A percentile compares a stretch with the other conserved stretches of the same genome.
Conservation (phyloP, 2,329 filamentous ascomycete genomes). For the Fusarium nodosum region DNA sequence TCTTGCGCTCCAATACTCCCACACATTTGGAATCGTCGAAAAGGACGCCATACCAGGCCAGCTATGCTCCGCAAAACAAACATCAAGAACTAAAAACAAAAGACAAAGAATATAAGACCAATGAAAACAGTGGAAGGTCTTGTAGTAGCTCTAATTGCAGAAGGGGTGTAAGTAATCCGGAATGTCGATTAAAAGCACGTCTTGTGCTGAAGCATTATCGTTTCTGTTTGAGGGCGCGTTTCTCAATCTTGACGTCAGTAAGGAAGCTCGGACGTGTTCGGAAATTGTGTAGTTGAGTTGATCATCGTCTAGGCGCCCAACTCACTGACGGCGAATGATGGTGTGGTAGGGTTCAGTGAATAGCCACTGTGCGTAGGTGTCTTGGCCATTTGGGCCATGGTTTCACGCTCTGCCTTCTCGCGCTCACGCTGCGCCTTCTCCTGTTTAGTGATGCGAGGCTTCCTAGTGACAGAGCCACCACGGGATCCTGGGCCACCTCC, state of each 20-base stretch:
- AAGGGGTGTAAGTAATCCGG: not conserved
- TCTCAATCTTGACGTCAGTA: not conserved
- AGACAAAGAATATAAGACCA: conserved; percentile 12
- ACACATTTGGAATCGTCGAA: conserved; percentile 31
- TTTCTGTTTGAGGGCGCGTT: not conserved
- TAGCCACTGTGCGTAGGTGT: conserved; percentile 56
- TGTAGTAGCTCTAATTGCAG: conserved; percentile 1
- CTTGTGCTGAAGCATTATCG: not conserved
- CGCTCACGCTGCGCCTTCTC: conserved; percentile 84
- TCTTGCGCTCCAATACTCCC: conserved; percentile 46
- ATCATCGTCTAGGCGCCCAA: conserved; percentile 50
- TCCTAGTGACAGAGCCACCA: conserved; percentile 79
- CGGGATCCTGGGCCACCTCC: conserved; percentile 76
- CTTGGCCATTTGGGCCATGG: conserved; percentile 57
- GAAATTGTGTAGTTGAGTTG: not conserved
- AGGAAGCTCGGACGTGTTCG: not conserved
- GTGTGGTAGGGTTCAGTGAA: conserved; percentile 56
- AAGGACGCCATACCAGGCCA: conserved; percentile 34
- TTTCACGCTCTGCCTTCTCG: conserved; percentile 83
- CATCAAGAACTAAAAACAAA: conserved; percentile 31
- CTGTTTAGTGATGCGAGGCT: conserved; percentile 88
- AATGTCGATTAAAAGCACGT: conserved; percentile 2
- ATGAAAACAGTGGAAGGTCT: conserved; percentile 5
- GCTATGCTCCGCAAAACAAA: conserved; percentile 35
- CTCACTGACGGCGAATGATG: conserved; percentile 56